These are phyloP conservation scores for Yamadazyma sp. DNA, from an alignment of 805 yeast species.

Conservation along the genomic window DNA sequence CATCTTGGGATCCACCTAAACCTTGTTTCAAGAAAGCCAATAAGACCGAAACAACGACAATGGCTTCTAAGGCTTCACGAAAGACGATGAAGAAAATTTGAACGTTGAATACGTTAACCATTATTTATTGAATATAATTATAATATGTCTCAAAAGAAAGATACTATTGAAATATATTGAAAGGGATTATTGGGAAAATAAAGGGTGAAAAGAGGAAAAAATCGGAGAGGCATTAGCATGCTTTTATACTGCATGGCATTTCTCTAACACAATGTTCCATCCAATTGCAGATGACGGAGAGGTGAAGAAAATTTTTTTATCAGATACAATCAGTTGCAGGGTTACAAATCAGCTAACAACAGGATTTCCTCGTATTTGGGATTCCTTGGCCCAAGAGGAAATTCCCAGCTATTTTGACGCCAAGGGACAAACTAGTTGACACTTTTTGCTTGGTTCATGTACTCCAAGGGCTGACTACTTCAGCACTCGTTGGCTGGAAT, in stretches of 20 bases:
- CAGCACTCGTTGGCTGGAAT: no score
- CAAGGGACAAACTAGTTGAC: no score
- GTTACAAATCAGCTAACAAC: background rate
- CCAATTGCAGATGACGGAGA: slow-evolving; percentile 5
- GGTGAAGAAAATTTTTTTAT: slow-evolving; percentile 7
- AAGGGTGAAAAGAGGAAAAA: slow-evolving; percentile 5
- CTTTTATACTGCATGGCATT: slow-evolving; percentile 1
- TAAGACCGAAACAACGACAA: slow-evolving; percentile 85
- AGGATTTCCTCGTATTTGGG: background rate
- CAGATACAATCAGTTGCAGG: slow-evolving; percentile 6
- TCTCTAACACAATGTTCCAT: background rate
- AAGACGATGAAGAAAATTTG: slow-evolving; percentile 86
- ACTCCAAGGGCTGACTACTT: no score
- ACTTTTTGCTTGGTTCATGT: no score
- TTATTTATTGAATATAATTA: slow-evolving; percentile 4
- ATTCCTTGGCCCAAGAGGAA: background rate
- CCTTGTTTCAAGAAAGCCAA: slow-evolving; percentile 91
- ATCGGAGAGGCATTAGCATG: background rate
- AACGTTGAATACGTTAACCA: slow-evolving; percentile 57
- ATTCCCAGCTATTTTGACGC: slow-evolving; percentile 2
- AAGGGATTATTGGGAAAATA: slow-evolving; percentile 11
- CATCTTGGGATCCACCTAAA: slow-evolving; percentile 55
- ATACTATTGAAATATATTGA: slow-evolving; percentile 3
- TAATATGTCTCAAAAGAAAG: slow-evolving; percentile 2
- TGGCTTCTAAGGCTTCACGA: slow-evolving; percentile 93